These are phyloP conservation scores for Chlamydomonas schloesseri DNA, from an alignment of 139 green algal genomes.

Conservation along the genomic window DNA sequence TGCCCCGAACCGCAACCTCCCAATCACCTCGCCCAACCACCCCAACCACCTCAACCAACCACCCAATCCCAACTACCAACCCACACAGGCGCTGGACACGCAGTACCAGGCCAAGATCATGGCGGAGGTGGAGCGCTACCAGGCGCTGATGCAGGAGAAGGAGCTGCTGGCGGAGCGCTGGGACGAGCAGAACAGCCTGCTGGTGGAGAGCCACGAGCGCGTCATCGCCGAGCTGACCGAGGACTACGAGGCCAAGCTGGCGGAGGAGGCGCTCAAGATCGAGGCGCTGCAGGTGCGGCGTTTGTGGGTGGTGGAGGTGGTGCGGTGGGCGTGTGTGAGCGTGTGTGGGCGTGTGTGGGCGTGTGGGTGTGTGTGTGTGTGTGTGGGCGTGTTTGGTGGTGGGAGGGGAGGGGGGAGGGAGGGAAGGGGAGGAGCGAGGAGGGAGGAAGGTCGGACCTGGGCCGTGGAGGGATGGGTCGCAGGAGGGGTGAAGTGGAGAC, in stretches of 20 bases:
- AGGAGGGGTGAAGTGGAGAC: too few relatives aligned
- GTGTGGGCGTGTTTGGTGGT: too few relatives aligned
- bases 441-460: too few relatives aligned
- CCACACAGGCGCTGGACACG: slow-evolving; percentile 68
- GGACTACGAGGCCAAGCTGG: slow-evolving; percentile 85
- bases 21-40: slow-evolving; percentile 57
- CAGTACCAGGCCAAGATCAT: slow-evolving; percentile 91
- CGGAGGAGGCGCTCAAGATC: slow-evolving; percentile 69
- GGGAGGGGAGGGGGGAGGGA: slow-evolving; percentile 40
- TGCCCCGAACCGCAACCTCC: too few relatives aligned
- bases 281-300: slow-evolving; percentile 57
- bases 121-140: slow-evolving; percentile 89
- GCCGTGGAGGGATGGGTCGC: too few relatives aligned
- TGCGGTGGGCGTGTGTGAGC: too few relatives aligned
- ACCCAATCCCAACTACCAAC: slow-evolving; percentile 62
- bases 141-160: slow-evolving; percentile 82
- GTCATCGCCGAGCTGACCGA: slow-evolving; percentile 86
- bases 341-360: too few relatives aligned
- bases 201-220: slow-evolving; percentile 87
- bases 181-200: slow-evolving; percentile 87
- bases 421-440: too few relatives aligned
- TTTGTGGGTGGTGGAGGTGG: too few relatives aligned
- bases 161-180: slow-evolving; percentile 82
- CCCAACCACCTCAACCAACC: slow-evolving; percentile 67
- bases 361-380: too few relatives aligned